These are phyloP conservation scores for Chamaecrista fasciculata DNA, from an alignment of 306 rosid species.

Conservation along the genomic window DNA sequence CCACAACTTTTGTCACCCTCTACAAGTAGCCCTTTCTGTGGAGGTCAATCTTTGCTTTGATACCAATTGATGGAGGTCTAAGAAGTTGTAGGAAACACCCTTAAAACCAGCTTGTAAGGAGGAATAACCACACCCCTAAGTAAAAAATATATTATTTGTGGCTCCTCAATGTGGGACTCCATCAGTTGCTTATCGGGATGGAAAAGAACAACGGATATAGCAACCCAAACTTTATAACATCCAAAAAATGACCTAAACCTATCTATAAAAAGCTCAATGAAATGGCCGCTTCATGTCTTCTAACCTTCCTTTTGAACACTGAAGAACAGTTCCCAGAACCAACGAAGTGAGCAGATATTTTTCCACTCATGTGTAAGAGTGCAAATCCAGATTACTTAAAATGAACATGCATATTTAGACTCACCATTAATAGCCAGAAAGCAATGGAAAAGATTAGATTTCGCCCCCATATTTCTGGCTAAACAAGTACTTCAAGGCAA, in stretches of 20 bases:
- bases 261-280: conserved; percentile 1
- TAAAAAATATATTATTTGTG: no score
- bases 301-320: neutral
- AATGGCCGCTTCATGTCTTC: neutral
- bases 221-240: conserved; percentile 15
- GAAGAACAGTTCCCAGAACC: conserved; percentile 19
- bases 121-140: neutral
- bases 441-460: neutral
- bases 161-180: no score
- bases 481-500: neutral
- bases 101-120: neutral
- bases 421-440: neutral
- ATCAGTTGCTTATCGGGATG: neutral
- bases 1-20: no score
- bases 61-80: neutral
- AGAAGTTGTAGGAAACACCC: neutral
- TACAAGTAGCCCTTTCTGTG: no score
- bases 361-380: neutral
- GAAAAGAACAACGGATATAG: conserved; percentile 4
- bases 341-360: neutral
- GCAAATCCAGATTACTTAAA: conserved; percentile 10
- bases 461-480: neutral
- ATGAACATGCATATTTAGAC: neutral
- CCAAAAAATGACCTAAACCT: conserved; percentile 8
- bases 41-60: no score